These are phyloP conservation scores for Aureobasidium uvarum DNA, from an alignment of 2,329 filamentous ascomycete species.

Conservation along the genomic window DNA sequence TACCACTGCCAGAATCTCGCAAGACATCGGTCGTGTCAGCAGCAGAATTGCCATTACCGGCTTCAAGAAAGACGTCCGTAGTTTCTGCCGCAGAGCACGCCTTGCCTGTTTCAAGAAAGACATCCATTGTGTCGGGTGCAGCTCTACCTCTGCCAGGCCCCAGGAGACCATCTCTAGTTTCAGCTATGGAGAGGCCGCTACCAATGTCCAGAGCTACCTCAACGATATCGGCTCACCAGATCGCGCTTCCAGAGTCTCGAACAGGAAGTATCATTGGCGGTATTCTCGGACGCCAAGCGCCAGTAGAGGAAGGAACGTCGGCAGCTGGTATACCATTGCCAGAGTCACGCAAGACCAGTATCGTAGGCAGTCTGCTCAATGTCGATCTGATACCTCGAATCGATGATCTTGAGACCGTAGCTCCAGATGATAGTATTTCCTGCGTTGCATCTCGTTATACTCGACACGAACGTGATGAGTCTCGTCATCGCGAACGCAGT, in stretches of 20 bases:
- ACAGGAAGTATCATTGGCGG: constrained; percentile 2
- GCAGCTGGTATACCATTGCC: constrained; percentile 26
- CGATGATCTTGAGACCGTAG: constrained; percentile 47
- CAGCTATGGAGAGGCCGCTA: constrained; percentile 1
- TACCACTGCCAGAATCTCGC: constrained; percentile 4
- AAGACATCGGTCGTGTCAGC: constrained; percentile 13
- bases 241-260: constrained; percentile 27
- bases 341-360: constrained; percentile 30
- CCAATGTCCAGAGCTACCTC: constrained; percentile 27
- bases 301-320: background rate
- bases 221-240: constrained; percentile 28
- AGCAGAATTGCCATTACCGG: constrained; percentile 29
- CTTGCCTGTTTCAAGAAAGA: constrained; percentile 30
- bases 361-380: constrained; percentile 24
- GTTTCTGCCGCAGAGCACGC: constrained; percentile 33
- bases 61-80: constrained; percentile 28
- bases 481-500: constrained; percentile 13
- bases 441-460: constrained; percentile 36
- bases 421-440: constrained; percentile 51
- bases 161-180: constrained; percentile 27
- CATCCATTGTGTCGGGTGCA: constrained; percentile 28
- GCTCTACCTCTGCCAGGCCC: constrained; percentile 29
- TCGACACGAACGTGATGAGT: background rate
- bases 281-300: constrained; percentile 4
- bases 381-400: constrained; percentile 20